phyloP scores from a whole-genome alignment of 2,329 filamentous ascomycete species.

The Tolypocladium paradoxum region DNA sequence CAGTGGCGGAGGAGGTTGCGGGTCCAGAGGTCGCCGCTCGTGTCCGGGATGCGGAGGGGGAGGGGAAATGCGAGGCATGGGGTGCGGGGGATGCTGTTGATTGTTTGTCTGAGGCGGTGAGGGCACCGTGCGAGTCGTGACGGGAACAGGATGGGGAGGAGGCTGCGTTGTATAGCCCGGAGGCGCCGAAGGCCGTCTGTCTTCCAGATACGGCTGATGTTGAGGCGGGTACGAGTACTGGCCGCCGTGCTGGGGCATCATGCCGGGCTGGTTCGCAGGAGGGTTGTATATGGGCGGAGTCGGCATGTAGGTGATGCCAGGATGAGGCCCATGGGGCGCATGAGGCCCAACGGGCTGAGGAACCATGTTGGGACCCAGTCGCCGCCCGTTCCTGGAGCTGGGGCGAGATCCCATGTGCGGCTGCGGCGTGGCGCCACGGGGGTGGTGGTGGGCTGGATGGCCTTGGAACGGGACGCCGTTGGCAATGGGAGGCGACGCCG shows the following conservation, averaged over 20 bases:
- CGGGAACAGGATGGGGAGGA: constrained; percentile 35
- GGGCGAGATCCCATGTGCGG: constrained; percentile 55
- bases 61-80: constrained; percentile 39
- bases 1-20: constrained; percentile 39
- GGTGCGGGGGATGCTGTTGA: constrained; percentile 37
- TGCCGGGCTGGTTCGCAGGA: constrained; percentile 27
- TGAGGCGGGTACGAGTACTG: constrained; percentile 25
- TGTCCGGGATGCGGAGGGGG: constrained; percentile 26
- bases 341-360: constrained; percentile 49
- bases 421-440: constrained; percentile 71
- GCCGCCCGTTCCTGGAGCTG: constrained; percentile 66
- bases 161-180: constrained; percentile 50
- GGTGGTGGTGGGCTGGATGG: constrained; percentile 25
- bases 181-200: constrained; percentile 66
- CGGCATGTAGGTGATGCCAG: constrained; percentile 71
- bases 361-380: constrained; percentile 63
- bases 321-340: constrained; percentile 42
- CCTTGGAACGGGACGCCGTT: constrained; percentile 63
- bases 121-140: constrained; percentile 39
- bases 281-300: constrained; percentile 78
- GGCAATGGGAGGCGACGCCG: constrained; percentile 76
- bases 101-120: constrained; percentile 48
- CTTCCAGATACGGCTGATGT: constrained; percentile 60
- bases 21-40: constrained; percentile 35
- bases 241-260: constrained; percentile 26